Evolutionary conservation across 306 rosid genomes (phyloP), one percentile per base, ranked within the genome.

Genomic region (Echinosophora koreensis): DNA sequence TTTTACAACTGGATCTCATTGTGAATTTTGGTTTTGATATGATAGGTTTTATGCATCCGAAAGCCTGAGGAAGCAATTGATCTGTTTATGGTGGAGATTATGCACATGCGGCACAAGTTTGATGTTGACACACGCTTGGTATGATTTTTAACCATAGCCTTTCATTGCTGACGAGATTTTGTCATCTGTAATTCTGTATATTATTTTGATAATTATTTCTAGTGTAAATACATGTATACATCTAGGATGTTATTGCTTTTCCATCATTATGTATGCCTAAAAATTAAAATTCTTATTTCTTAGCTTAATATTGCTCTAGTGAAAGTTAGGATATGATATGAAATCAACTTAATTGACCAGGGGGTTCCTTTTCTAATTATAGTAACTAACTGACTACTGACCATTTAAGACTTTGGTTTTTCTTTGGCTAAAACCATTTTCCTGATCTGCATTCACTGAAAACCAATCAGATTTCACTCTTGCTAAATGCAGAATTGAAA

Each of bases 101-200:
- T 95, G 97, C 99, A 95, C 83, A 95, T 95, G 99, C 88, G 97
- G 46, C 99, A 95, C 82, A 92, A 95, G 76, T 95, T 95, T 71
- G 99, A 95, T 52, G 92, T 86, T 15, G 97, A 95, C 84, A 95
- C 97, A n/a, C 89, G 88, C 59, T 84, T 95, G 97, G 99, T 95
- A 90, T 78, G 91, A 80, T 63, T 18, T 63, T 50, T 15, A n/a
- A 66, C 11, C 69, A 17, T 58, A n/a, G 32, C 35, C 54, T 17
- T 49, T 76, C 42, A 42, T 75, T 78, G 41, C 22, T 32, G 1
- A 15, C 61, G 7, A 15, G 56, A 22, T 69, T 78, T 60, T 6
- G 3, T 57, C 11, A n/a, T 37, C 2, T 39, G 17, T 72, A 39
- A 7, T 39, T 39, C 46, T 46, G 35, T 5, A 35, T 68, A 22